phyloP scores from a whole-genome alignment of 2,329 filamentous ascomycete genomes.

The Fusarium pseudograminearum region DNA sequence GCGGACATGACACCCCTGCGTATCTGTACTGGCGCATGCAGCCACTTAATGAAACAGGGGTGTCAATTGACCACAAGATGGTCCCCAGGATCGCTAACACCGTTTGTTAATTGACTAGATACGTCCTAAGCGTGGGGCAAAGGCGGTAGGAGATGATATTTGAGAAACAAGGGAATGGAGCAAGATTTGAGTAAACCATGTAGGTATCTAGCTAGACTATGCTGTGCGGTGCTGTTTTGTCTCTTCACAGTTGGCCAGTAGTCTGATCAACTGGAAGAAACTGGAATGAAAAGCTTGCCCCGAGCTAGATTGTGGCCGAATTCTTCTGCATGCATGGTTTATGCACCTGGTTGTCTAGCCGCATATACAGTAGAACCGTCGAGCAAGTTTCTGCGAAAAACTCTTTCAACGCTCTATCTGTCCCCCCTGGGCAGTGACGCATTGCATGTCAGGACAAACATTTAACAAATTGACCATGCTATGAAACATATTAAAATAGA shows the following conservation, averaged over 20 bases:
- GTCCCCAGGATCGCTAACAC: slow-evolving; percentile 44
- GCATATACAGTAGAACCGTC: slow-evolving; percentile 13
- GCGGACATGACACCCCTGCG: slow-evolving; percentile 49
- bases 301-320: slow-evolving; percentile 9
- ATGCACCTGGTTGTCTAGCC: slow-evolving; percentile 30
- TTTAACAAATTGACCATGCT: background rate
- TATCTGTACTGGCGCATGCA: slow-evolving; percentile 44
- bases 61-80: slow-evolving; percentile 43
- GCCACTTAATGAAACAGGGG: slow-evolving; percentile 50
- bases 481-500: slow-evolving; percentile 16
- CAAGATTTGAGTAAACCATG: slow-evolving; percentile 18
- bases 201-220: background rate
- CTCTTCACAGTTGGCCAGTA: background rate
- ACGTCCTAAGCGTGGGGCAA: slow-evolving; percentile 31
- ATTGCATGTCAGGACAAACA: background rate
- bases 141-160: slow-evolving; percentile 4
- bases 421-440: slow-evolving; percentile 1
- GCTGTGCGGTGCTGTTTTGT: background rate
- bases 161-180: slow-evolving; percentile 28
- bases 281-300: slow-evolving; percentile 16
- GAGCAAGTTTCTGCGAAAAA: slow-evolving; percentile 5
- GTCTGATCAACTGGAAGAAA: background rate
- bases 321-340: slow-evolving; percentile 28
- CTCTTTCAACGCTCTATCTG: background rate
- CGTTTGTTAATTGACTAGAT: slow-evolving; percentile 38